phyloP scores from a whole-genome alignment of 2,329 filamentous ascomycete species.

The Cadophora sp. region DNA sequence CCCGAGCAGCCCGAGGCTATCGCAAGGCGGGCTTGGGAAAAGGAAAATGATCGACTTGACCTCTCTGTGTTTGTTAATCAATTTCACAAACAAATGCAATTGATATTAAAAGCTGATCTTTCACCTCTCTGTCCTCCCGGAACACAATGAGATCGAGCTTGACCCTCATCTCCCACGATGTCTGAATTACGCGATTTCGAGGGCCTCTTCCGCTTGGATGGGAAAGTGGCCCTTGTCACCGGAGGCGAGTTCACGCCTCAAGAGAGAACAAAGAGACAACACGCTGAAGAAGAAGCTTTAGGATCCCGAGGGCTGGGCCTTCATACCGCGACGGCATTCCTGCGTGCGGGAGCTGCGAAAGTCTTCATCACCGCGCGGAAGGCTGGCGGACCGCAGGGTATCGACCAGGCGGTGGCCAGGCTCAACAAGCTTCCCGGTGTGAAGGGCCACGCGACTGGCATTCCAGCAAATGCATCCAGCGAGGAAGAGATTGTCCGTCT shows the following conservation, averaged over 20 bases:
- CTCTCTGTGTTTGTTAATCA: neutral
- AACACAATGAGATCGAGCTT: too few species aligned
- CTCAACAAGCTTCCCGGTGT: conserved; percentile 68
- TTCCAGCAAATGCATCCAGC: conserved; percentile 71
- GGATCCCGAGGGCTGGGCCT: conserved; percentile 64
- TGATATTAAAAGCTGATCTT: neutral
- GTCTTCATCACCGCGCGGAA: conserved; percentile 79
- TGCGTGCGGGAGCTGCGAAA: conserved; percentile 73
- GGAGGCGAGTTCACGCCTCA: too few species aligned
- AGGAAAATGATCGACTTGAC: neutral
- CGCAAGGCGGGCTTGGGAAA: neutral
- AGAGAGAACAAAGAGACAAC: too few species aligned
- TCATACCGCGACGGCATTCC: conserved; percentile 69
- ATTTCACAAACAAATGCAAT: neutral
- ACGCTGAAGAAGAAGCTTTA: too few species aligned
- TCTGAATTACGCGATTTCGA: conserved; percentile 34
- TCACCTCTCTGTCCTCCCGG: neutral
- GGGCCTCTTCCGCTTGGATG: conserved; percentile 32
- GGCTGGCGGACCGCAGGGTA: conserved; percentile 60
- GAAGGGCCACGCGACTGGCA: conserved; percentile 63
- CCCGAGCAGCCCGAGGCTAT: neutral
- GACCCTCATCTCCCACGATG: conserved; percentile 23
- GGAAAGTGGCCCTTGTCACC: conserved; percentile 42
- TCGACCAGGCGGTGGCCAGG: conserved; percentile 66
- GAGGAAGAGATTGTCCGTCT: conserved; percentile 66